Evolutionary conservation across 495 filamentous ascomycete genomes (phyloP), one percentile per base, ranked within the genome.

Genomic region (Penicillium crystallinum): DNA sequence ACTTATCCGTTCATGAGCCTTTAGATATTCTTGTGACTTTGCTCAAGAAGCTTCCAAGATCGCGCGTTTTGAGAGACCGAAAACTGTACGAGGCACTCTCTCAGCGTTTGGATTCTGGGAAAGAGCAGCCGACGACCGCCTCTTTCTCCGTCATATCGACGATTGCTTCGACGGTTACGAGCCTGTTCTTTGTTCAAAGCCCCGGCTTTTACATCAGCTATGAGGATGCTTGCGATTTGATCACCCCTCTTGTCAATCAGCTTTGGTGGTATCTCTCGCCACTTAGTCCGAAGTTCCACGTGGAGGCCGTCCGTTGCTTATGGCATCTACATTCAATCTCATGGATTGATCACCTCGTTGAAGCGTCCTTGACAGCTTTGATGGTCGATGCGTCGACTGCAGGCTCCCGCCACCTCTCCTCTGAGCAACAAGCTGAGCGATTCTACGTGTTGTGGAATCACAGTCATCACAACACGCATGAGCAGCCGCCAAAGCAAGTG

Each of bases 241-340:
- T 91, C 15, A 76, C 84, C 10, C 72, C 79, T 21, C 67, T 96
- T 17, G 82, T 93, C 12, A 76, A 73, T 12, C 76, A 82, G 52
- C 73, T 91, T 0, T 97, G 92, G 92, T 56, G 71, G 21, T 91
- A 86, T 63, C 72, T 97, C 30, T 89, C 89, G 0, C 84, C 89
- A 19, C 71, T 84, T 17, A 85, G 84, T 49, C 91, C 90, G 0
- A 95, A 95, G 61, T 91, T 91, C 56, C 93, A 96, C 64, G 90
- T 97, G 19, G 92, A 97, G 66, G 83, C 90, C 30, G 89, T 95
- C 40, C 86, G 88, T 43, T 87, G 83, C 54, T 69, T 97, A 12
- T 95, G 91, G 87, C 81, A 87, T 43, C 70, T 97, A 37, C 89
- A 97, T 57, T 81, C 81, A 0, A 78, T 81, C 8, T 79, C 82